Evolutionary conservation across 768 basidiomycete species (phyloP).

Genomic region (Mycena leptocephala): DNA sequence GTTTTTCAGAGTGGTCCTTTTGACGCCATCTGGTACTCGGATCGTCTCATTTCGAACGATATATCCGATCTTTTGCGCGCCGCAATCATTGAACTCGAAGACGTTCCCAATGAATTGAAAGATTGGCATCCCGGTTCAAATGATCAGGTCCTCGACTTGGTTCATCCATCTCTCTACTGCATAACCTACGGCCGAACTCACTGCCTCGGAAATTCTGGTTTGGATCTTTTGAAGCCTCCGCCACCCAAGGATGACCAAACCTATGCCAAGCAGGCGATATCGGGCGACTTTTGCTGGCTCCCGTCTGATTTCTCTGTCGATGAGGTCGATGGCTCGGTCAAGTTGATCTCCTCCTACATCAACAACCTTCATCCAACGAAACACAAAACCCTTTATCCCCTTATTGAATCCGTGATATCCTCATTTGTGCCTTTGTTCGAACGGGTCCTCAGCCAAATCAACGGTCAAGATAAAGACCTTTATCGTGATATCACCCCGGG

Average conservation of each 20-base stretch:
- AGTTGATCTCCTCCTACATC: slow-evolving; percentile 38
- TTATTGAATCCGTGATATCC: slow-evolving; percentile 37
- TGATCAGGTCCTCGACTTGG: slow-evolving; percentile 60
- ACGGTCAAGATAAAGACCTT: slow-evolving; percentile 27
- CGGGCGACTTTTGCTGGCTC: slow-evolving; percentile 42
- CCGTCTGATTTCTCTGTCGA: slow-evolving; percentile 45
- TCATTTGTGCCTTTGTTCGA: slow-evolving; percentile 45
- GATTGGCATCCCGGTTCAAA: slow-evolving; percentile 67
- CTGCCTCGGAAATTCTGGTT: background rate
- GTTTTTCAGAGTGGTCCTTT: slow-evolving; percentile 35
- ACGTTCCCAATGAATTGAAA: slow-evolving; percentile 50
- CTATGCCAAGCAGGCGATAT: background rate
- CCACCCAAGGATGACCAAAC: background rate
- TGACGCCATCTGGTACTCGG: slow-evolving; percentile 45
- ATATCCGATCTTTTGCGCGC: slow-evolving; percentile 42
- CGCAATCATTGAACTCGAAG: slow-evolving; percentile 52
- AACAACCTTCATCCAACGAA: slow-evolving; percentile 44
- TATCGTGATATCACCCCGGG: slow-evolving; percentile 26
- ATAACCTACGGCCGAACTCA: slow-evolving; percentile 53
- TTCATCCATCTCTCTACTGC: slow-evolving; percentile 62
- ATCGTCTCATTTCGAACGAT: slow-evolving; percentile 46
- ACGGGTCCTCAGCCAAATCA: slow-evolving; percentile 37
- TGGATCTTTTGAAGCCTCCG: background rate
- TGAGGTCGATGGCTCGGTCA: slow-evolving; percentile 34
- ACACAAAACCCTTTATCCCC: slow-evolving; percentile 31